Base-by-base conservation (phyloP, 2,329 filamentous ascomycete genomes). In the Xylariaceae sp. region DNA sequence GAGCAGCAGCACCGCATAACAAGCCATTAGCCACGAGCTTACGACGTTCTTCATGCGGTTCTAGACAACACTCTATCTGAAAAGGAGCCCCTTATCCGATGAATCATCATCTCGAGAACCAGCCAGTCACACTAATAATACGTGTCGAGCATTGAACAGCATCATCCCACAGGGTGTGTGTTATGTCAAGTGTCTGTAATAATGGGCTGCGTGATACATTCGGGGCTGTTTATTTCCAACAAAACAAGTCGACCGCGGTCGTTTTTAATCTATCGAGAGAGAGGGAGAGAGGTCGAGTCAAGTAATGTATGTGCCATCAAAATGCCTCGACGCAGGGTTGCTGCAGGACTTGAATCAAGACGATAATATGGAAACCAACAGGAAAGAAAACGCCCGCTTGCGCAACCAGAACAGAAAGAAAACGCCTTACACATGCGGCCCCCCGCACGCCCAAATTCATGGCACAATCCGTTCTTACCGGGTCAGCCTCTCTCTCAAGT, bases 361-460 rank as follows among this genome's bases (percentile, higher is more conserved):
- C 5, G 37, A 42, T 42, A 42, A 42, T 13, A 42, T 42, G 9
- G 11, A 42, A 42, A 42, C 8, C 8, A 42, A 42, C 8, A 42
- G 37, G 37, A 13, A 5, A 51, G 49, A 15, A 23, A 47, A 53
- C 13, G 15, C 57, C 57, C 1, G 3, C 15, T 57, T 23, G 18
- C 49, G 6, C 10, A 17, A 35, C 37, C 23, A 42, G 37, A 4
- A 30, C 23, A 30, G 23, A 30, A 4, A 51, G 48, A n/a, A 23
- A 47, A 53, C 13, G 4, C 4, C n/a, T n/a, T 37, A 11, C 1
- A 58, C 8, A 56, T 61, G 47, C 50, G 13, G 30, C 58, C 37
- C 37, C 58, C 51, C 48, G 18, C 57, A 56, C 39, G 55, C 57
- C 51, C 37, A 37, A 45, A 39, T 54, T 35, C 13, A 53, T 34